These are phyloP conservation scores for Diutina ranongensis DNA, from an alignment of 1,139 yeast species.

Conservation along the genomic window DNA sequence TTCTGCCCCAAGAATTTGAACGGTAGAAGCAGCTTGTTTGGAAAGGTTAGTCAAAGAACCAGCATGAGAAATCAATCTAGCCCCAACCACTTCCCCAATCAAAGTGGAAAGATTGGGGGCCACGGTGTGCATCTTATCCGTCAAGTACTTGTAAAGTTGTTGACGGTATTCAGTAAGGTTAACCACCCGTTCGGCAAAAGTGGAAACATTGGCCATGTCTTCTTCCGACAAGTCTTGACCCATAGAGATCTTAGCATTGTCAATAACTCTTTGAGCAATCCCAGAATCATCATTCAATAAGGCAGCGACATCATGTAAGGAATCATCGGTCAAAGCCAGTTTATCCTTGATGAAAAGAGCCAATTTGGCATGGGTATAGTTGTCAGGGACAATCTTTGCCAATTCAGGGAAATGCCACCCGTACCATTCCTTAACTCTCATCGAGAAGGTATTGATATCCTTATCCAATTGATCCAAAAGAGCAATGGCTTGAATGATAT, in stretches of 20 bases:
- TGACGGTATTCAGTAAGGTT: constrained; percentile 88
- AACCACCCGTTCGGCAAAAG: constrained; percentile 91
- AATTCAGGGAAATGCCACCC: constrained; percentile 99
- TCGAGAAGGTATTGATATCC: constrained; percentile 93
- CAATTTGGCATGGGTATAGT: constrained; percentile 76
- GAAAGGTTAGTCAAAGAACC: constrained; percentile 94
- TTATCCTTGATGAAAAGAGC: constrained; percentile 82
- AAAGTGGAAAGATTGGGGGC: constrained; percentile 96
- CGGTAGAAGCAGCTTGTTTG: constrained; percentile 97
- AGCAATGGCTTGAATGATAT: constrained; percentile 97
- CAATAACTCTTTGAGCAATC: constrained; percentile 83
- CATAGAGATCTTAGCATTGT: constrained; percentile 89
- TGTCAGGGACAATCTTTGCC: constrained; percentile 90
- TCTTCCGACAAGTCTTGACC: constrained; percentile 95
- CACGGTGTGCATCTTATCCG: constrained; percentile 93
- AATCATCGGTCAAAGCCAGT: constrained; percentile 69
- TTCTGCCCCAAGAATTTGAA: constrained; percentile 97
- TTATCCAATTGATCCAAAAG: constrained; percentile 92
- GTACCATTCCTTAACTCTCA: constrained; percentile 99
- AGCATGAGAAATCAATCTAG: constrained; percentile 94
- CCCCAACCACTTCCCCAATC: constrained; percentile 98
- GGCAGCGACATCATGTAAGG: constrained; percentile 82
- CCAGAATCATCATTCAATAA: constrained; percentile 89
- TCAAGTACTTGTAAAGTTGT: constrained; percentile 75
- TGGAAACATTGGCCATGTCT: constrained; percentile 81